phyloP scores from a whole-genome alignment of 1,284 basidiomycete species.

The Moesziomyces sp. region DNA sequence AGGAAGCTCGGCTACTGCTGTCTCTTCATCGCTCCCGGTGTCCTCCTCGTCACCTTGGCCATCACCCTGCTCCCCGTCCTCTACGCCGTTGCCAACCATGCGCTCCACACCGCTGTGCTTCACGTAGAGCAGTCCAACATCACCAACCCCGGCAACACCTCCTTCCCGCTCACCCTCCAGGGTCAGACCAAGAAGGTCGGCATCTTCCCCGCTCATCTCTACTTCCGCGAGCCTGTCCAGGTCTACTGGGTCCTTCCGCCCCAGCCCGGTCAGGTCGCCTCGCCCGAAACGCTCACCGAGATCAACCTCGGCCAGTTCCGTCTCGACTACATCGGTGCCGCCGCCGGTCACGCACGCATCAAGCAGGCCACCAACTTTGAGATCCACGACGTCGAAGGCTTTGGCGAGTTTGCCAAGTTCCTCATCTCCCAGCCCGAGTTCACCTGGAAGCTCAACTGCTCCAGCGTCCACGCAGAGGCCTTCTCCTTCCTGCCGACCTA shows the following conservation, averaged over 20 bases:
- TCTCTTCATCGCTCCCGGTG: conserved; percentile 55
- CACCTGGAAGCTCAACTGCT: conserved; percentile 77
- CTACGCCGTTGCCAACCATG: conserved; percentile 66
- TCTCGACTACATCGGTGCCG: conserved; percentile 63
- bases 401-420: conserved; percentile 66
- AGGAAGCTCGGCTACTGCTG: conserved; percentile 62
- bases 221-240: conserved; percentile 66
- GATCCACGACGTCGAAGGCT: conserved; percentile 64
- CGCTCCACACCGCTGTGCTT: conserved; percentile 64
- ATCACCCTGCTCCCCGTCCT: conserved; percentile 66
- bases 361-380: conserved; percentile 67
- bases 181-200: conserved; percentile 68
- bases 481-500: conserved; percentile 69
- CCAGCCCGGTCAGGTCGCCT: conserved; percentile 32
- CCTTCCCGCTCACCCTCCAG: conserved; percentile 66
- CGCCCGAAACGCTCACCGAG: conserved; percentile 55
- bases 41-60: conserved; percentile 55
- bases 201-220: conserved; percentile 68
- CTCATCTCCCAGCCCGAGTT: conserved; percentile 78
- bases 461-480: conserved; percentile 76
- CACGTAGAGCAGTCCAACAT: conserved; percentile 67
- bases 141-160: conserved; percentile 61
- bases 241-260: conserved; percentile 67
- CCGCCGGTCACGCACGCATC: conserved; percentile 67
- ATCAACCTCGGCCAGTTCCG: conserved; percentile 61